Evolutionary conservation across 2,329 filamentous ascomycete genomes (phyloP).

Genomic region (Cytospora chrysosperma): DNA sequence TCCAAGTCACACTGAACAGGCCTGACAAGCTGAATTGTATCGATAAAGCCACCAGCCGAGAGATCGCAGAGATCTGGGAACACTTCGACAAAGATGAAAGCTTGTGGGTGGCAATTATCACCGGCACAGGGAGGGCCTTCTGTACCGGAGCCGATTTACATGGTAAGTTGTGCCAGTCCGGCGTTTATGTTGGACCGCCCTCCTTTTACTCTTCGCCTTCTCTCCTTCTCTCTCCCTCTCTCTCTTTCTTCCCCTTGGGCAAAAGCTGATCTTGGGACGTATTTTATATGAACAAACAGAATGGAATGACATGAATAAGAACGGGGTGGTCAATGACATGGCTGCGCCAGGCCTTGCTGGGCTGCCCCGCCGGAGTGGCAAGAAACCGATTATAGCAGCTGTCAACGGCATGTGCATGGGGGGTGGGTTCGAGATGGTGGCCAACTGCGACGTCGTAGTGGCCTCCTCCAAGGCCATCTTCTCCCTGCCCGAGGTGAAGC

Average conservation of each 20-base stretch:
- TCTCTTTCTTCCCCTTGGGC: neutral
- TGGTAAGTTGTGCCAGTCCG: conserved; percentile 24
- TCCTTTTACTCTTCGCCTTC: too few relatives aligned
- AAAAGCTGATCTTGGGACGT: neutral
- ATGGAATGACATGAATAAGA: conserved; percentile 50
- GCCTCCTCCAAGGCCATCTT: conserved; percentile 60
- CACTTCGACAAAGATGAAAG: conserved; percentile 58
- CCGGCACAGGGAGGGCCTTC: conserved; percentile 61
- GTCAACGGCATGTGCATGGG: conserved; percentile 74
- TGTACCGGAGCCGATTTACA: conserved; percentile 65
- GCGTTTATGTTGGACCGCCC: neutral
- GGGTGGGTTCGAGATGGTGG: conserved; percentile 71
- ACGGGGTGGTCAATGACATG: conserved; percentile 32
- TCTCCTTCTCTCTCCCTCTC: neutral
- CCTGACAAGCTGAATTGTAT: conserved; percentile 56
- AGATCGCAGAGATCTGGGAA: conserved; percentile 42
- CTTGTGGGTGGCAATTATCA: conserved; percentile 59
- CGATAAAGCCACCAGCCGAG: conserved; percentile 44
- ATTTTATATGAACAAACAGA: conserved; percentile 36
- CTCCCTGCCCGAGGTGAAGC: conserved; percentile 66
- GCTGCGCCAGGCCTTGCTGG: conserved; percentile 58
- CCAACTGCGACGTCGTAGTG: conserved; percentile 69
- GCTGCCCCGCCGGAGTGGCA: conserved; percentile 61
- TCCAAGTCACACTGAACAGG: conserved; percentile 48
- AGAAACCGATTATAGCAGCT: conserved; percentile 73